Evolutionary conservation across 108 stramenopile genomes (phyloP).

Genomic region (Stephanodiscus triporus): DNA sequence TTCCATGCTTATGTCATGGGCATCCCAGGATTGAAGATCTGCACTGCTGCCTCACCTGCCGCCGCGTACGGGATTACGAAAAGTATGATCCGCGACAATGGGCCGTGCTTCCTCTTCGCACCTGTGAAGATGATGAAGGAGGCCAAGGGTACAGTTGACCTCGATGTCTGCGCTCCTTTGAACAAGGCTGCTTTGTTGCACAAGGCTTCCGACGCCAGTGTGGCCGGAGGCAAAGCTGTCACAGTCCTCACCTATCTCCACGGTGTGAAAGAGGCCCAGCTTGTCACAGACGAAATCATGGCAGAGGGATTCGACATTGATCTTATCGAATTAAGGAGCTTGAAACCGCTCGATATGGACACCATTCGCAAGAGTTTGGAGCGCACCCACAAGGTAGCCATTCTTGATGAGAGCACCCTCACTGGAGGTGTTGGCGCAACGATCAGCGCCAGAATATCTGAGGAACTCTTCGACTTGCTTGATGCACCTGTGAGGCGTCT

Average conservation of each 20-base stretch:
- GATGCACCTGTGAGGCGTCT: conserved; percentile 96
- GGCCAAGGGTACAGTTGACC: conserved; percentile 86
- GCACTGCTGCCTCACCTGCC: conserved; percentile 94
- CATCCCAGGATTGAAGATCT: conserved; percentile 98
- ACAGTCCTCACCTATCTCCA: conserved; percentile 98
- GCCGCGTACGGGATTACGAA: conserved; percentile 97
- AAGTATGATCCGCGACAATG: conserved; percentile 98
- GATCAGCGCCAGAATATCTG: conserved; percentile 91
- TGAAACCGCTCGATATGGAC: conserved; percentile 97
- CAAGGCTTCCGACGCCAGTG: conserved; percentile 81
- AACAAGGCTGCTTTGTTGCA: conserved; percentile 93
- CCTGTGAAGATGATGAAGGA: conserved; percentile 99
- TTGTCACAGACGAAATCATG: conserved; percentile 80
- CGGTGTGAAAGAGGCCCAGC: conserved; percentile 94
- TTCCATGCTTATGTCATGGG: conserved; percentile 99
- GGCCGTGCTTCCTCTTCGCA: conserved; percentile 97
- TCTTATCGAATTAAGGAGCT: conserved; percentile 94
- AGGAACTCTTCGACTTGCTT: conserved; percentile 94
- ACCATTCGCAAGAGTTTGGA: conserved; percentile 86
- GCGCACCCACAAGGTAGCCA: conserved; percentile 91
- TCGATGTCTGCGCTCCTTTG: conserved; percentile 91
- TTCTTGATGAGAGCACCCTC: conserved; percentile 96
- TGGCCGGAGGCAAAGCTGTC: conserved; percentile 85
- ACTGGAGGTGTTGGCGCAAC: conserved; percentile 97
- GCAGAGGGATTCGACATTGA: conserved; percentile 96